phyloP scores from a whole-genome alignment of 1,139 yeast genomes.

The Protomyces pachydermus region DNA sequence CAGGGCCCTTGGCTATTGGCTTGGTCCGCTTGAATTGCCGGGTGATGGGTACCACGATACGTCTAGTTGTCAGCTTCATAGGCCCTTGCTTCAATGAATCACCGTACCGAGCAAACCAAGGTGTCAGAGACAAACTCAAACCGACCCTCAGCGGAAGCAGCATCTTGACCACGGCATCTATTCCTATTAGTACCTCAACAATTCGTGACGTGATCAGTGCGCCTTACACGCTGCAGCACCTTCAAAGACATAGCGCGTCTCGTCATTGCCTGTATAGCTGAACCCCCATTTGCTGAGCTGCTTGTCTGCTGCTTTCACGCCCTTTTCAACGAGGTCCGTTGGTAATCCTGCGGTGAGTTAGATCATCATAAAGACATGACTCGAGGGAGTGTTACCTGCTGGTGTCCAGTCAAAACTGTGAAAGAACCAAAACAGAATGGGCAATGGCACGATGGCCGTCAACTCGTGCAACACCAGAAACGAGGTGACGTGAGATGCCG shows the following conservation, averaged over 20 bases:
- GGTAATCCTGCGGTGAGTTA: slow-evolving; percentile 7
- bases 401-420: slow-evolving; percentile 28
- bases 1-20: background rate
- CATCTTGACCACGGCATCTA: slow-evolving; percentile 16
- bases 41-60: slow-evolving; percentile 14
- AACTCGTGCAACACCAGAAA: slow-evolving; percentile 23
- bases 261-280: slow-evolving; percentile 17
- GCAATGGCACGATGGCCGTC: slow-evolving; percentile 24
- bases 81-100: background rate
- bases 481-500: slow-evolving; percentile 18
- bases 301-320: slow-evolving; percentile 18
- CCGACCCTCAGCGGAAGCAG: slow-evolving; percentile 19
- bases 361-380: too few species aligned
- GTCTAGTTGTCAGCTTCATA: background rate
- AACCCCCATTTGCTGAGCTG: slow-evolving; percentile 17
- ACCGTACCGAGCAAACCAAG: slow-evolving; percentile 18
- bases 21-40: slow-evolving; percentile 1
- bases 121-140: slow-evolving; percentile 13
- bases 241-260: slow-evolving; percentile 20
- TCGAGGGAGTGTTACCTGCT: background rate
- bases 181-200: background rate
- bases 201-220: background rate
- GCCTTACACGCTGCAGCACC: slow-evolving; percentile 22
- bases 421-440: slow-evolving; percentile 22
- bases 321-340: slow-evolving; percentile 17